Conservation (phyloP, 148 eudicot genomes). For the Persicaria tinctoria region DNA sequence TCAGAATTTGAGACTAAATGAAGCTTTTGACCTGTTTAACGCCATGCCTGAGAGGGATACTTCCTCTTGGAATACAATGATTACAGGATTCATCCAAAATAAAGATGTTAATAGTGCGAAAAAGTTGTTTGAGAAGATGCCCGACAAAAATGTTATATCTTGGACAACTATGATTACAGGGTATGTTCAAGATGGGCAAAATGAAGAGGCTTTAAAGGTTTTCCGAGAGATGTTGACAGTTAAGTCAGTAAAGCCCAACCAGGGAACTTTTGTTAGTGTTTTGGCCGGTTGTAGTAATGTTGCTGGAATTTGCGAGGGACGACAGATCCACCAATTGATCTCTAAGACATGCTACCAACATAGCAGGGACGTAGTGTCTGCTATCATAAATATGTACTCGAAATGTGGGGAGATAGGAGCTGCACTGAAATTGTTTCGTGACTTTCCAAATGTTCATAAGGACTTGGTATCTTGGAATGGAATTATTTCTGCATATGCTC, state of each 20-base stretch:
- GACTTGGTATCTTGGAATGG: slow-evolving; percentile 32
- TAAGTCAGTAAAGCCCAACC: slow-evolving; percentile 20
- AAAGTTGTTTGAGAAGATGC: slow-evolving; percentile 24
- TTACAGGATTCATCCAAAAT: slow-evolving; percentile 24
- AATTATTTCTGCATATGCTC: slow-evolving; percentile 32
- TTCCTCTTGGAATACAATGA: slow-evolving; percentile 29
- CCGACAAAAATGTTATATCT: slow-evolving; percentile 23
- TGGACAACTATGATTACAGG: slow-evolving; percentile 34
- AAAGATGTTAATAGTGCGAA: slow-evolving; percentile 16
- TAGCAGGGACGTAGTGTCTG: slow-evolving; percentile 18
- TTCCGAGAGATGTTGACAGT: slow-evolving; percentile 15
- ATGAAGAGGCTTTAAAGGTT: slow-evolving; percentile 26
- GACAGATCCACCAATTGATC: slow-evolving; percentile 30
- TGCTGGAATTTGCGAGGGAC: slow-evolving; percentile 27
- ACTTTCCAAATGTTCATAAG: slow-evolving; percentile 10
- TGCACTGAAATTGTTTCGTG: slow-evolving; percentile 23
- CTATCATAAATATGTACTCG: slow-evolving; percentile 28
- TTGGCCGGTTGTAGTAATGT: slow-evolving; percentile 27
- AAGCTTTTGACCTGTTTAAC: slow-evolving; percentile 23
- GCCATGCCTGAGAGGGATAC: slow-evolving; percentile 26
- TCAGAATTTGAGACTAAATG: slow-evolving; percentile 21
- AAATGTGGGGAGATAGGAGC: slow-evolving; percentile 26
- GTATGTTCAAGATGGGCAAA: slow-evolving; percentile 19
- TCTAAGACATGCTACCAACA: slow-evolving; percentile 23
- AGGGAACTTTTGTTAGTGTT: slow-evolving; percentile 27